phyloP scores from a whole-genome alignment of 1,139 yeast genomes.

The Yamadazyma membranifaciens region DNA sequence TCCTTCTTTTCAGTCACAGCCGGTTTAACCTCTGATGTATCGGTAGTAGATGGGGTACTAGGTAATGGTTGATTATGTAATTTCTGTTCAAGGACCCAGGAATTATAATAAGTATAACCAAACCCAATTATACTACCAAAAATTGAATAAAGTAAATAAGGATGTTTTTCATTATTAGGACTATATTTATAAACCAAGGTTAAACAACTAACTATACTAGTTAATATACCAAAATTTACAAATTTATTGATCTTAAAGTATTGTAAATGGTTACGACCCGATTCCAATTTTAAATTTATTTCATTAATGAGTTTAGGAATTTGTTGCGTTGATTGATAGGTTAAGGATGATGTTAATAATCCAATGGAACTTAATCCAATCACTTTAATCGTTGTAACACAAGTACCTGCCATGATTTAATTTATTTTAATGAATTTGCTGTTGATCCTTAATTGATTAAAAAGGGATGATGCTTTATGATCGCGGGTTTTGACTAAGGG shows the following conservation, averaged over 20 bases:
- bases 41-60: slow-evolving; percentile 4
- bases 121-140: slow-evolving; percentile 43
- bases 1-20: slow-evolving; percentile 13
- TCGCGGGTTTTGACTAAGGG: not conserved
- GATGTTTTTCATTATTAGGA: slow-evolving; percentile 48
- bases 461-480: slow-evolving; percentile 77
- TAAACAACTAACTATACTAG: slow-evolving; percentile 38
- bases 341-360: slow-evolving; percentile 41
- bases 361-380: slow-evolving; percentile 56
- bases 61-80: slow-evolving; percentile 15
- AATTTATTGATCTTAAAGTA: slow-evolving; percentile 27
- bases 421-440: slow-evolving; percentile 22
- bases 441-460: slow-evolving; percentile 12
- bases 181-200: slow-evolving; percentile 42
- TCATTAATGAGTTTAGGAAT: slow-evolving; percentile 38
- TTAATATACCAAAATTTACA: slow-evolving; percentile 27
- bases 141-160: slow-evolving; percentile 57
- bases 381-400: slow-evolving; percentile 49
- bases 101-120: slow-evolving; percentile 23
- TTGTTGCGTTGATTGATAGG: slow-evolving; percentile 32
- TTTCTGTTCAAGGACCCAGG: slow-evolving; percentile 17
- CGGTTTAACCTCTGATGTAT: slow-evolving; percentile 9
- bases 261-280: slow-evolving; percentile 4
- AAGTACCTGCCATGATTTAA: slow-evolving; percentile 53
- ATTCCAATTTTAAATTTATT: slow-evolving; percentile 16